A percentile compares a stretch with the other conserved stretches of the same genome.
Evolutionary conservation across 805 yeast species (phyloP).

Genomic region (Saccharomycopsis fodiens): DNA sequence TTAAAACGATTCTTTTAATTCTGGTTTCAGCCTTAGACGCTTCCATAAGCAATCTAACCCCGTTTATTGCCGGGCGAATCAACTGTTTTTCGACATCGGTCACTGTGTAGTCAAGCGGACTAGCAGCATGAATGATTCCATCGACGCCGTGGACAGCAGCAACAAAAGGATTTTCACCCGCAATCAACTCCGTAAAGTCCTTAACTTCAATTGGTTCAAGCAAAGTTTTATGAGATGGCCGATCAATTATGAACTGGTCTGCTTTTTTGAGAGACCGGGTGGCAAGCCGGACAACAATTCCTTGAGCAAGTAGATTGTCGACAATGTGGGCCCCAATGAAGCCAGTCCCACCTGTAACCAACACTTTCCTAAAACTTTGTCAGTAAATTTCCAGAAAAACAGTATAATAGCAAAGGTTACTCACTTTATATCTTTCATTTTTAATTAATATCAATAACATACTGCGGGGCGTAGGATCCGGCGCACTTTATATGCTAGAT

Average conservation of each 20-base stretch:
- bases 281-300: constrained; percentile 38
- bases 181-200: constrained; percentile 36
- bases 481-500: no score
- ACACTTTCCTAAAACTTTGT: constrained; percentile 23
- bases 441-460: no score
- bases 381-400: neutral
- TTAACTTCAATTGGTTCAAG: constrained; percentile 37
- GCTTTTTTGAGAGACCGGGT: constrained; percentile 36
- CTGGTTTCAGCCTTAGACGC: constrained; percentile 37
- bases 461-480: no score
- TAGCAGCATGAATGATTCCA: constrained; percentile 50
- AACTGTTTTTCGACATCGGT: constrained; percentile 40
- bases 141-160: constrained; percentile 37
- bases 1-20: constrained; percentile 41
- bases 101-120: constrained; percentile 44
- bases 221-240: constrained; percentile 24
- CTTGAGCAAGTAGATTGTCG: constrained; percentile 30
- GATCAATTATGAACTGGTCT: constrained; percentile 25
- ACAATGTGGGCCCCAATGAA: constrained; percentile 40
- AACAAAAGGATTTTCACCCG: constrained; percentile 33
- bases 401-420: no score
- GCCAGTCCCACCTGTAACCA: constrained; percentile 44
- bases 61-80: constrained; percentile 48
- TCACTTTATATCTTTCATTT: no score
- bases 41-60: constrained; percentile 42